Evolutionary conservation across 139 green algal genomes (phyloP), one percentile per base, ranked within the genome.

Genomic region (Coelastrella sp.): DNA sequence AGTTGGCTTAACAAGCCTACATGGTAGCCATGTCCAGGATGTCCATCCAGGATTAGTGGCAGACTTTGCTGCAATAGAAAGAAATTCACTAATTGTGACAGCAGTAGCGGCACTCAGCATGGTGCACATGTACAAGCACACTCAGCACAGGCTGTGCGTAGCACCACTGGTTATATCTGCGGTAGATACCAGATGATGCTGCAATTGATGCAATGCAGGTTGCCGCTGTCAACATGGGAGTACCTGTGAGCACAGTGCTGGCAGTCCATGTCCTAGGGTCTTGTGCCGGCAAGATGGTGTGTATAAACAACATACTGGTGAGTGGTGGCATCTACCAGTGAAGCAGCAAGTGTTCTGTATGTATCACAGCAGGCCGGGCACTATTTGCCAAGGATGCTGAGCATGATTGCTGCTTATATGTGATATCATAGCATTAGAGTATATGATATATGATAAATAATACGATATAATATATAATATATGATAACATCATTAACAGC

Each of bases 251-350:
- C 6, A 58, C 80, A n/a, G 56, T 85, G 58, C 59, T 85, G 80
- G 80, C 80, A 58, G 58, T 85, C 9, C 80, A 85, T 19, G 59
- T 57, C 8, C 58, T 24, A 5, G 80, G 80, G 0, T 73, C 58
- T 8, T 85, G 80, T 73, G 56, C 56, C 70, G 56, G 78, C 78
- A 84, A 84, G 60, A 85, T 85, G 80, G 56, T 85, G 19, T 85
- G 80, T 20, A 73, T 85, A 14, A 85, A 58, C 80, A 85, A 85
- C 80, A 72, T 85, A 20, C 79, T 84, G 79, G 79, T 83, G 78
- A 61, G 78, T 49, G 17, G 10, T 10, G 8, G 10, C 7, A 27
- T 1, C 7, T 76, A 19, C 19, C 7, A 27, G 0, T 17, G 4
- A 27, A 19, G 19, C 68, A 76, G 68, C n/a, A n/a, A n/a, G n/a